Conservation (phyloP, 306 rosid genomes). For the Casuarina cunninghamiana region DNA sequence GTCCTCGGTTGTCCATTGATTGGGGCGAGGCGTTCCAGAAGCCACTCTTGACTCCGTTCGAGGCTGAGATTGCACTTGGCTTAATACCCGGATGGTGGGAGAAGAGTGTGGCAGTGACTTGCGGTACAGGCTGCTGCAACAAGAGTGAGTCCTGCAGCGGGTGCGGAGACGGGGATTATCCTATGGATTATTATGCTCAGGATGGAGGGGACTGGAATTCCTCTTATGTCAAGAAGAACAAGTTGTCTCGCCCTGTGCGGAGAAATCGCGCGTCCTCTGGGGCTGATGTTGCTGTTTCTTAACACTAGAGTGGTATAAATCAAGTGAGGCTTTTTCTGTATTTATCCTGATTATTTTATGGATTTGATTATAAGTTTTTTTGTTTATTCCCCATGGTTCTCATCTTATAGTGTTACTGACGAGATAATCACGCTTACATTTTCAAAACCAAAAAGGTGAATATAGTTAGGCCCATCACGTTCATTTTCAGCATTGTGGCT, state of each 20-base stretch:
- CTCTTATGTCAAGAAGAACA: slow-evolving; percentile 54
- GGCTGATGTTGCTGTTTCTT: slow-evolving; percentile 23
- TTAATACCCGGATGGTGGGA: slow-evolving; percentile 97
- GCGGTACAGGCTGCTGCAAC: slow-evolving; percentile 35
- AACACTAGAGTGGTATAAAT: background rate
- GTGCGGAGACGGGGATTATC: slow-evolving; percentile 57
- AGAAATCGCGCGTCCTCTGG: slow-evolving; percentile 33
- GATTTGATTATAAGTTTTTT: background rate
- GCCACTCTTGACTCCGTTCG: slow-evolving; percentile 84
- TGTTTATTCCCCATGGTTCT: background rate
- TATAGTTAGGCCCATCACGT: too few species aligned
- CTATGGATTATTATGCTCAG: slow-evolving; percentile 92
- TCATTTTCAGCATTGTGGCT: too few species aligned
- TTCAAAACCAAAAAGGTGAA: background rate
- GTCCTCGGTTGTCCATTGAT: slow-evolving; percentile 87
- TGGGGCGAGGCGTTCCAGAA: slow-evolving; percentile 93
- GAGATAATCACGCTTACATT: background rate
- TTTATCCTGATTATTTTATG: background rate
- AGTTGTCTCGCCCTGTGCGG: slow-evolving; percentile 45
- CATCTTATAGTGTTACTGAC: background rate
- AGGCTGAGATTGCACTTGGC: slow-evolving; percentile 84
- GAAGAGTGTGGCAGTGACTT: slow-evolving; percentile 34
- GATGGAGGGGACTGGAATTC: slow-evolving; percentile 98
- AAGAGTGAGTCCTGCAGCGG: slow-evolving; percentile 23
- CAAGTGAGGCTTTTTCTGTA: slow-evolving; percentile 5